Evolutionary conservation across 192 early-diverging fungal species (phyloP).

Genomic region (Coemansia sp.): DNA sequence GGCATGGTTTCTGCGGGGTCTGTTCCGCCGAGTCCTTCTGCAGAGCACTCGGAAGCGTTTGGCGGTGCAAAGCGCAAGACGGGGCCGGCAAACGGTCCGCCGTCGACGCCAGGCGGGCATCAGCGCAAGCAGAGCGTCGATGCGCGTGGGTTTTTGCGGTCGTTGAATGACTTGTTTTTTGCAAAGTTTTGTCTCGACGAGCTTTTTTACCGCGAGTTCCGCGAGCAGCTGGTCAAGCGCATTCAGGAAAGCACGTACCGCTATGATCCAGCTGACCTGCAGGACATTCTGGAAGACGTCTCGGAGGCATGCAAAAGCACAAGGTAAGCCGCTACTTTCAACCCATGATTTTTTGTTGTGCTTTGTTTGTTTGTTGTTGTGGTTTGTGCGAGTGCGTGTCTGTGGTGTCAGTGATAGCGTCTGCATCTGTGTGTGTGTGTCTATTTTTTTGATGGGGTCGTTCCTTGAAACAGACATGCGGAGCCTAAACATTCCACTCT

Average conservation of each 20-base stretch:
- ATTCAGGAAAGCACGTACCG: slow-evolving; percentile 50
- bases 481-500: slow-evolving; percentile 1
- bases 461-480: background rate
- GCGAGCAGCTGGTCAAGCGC: slow-evolving; percentile 51
- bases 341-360: background rate
- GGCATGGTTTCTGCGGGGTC: background rate
- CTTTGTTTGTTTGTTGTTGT: background rate
- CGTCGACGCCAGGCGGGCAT: slow-evolving; percentile 9
- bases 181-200: slow-evolving; percentile 55
- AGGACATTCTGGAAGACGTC: slow-evolving; percentile 47
- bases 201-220: slow-evolving; percentile 50
- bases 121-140: slow-evolving; percentile 42
- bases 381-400: background rate
- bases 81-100: background rate
- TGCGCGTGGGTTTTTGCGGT: slow-evolving; percentile 42
- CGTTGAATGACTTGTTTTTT: slow-evolving; percentile 55
- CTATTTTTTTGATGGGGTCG: background rate
- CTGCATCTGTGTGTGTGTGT: background rate
- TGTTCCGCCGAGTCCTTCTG: background rate
- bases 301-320: slow-evolving; percentile 49
- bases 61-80: slow-evolving; percentile 10
- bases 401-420: background rate
- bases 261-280: slow-evolving; percentile 41
- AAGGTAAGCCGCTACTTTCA: slow-evolving; percentile 27
- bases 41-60: slow-evolving; percentile 11